Evolutionary conservation across 2,329 filamentous ascomycete species (phyloP).

Genomic region (Magnaporthales sp.): DNA sequence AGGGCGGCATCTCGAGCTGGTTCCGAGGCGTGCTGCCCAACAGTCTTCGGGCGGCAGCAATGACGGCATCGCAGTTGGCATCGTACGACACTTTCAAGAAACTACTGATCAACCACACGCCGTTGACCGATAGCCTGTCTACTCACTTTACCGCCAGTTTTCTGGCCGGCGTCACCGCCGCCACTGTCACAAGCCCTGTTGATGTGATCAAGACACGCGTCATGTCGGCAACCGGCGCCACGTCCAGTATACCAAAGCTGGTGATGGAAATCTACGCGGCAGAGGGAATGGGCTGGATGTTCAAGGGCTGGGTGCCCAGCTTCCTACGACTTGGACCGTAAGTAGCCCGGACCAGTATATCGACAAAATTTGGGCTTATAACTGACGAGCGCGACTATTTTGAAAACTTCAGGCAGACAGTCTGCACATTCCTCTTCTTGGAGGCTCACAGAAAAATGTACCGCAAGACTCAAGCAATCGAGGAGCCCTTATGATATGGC

Average conservation of each 20-base stretch:
- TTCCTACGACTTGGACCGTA: slow-evolving; percentile 57
- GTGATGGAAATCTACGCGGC: slow-evolving; percentile 58
- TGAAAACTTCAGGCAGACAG: slow-evolving; percentile 53
- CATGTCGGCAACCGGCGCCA: slow-evolving; percentile 56
- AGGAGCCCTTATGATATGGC: slow-evolving; percentile 14
- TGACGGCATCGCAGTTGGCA: slow-evolving; percentile 79
- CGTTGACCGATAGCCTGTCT: slow-evolving; percentile 57
- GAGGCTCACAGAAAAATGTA: slow-evolving; percentile 81
- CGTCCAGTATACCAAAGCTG: slow-evolving; percentile 46
- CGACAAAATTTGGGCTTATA: background rate
- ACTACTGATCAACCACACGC: slow-evolving; percentile 55
- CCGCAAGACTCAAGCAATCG: slow-evolving; percentile 40
- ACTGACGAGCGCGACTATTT: background rate
- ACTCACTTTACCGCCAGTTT: slow-evolving; percentile 75
- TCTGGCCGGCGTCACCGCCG: slow-evolving; percentile 73
- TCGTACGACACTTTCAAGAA: slow-evolving; percentile 79
- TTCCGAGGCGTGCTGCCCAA: slow-evolving; percentile 86
- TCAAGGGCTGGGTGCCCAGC: slow-evolving; percentile 82
- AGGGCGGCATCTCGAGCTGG: slow-evolving; percentile 60
- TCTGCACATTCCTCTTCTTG: slow-evolving; percentile 78
- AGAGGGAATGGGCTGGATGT: slow-evolving; percentile 76
- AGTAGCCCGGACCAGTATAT: slow-evolving; percentile 19
- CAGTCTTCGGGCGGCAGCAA: slow-evolving; percentile 70
- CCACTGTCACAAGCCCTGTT: slow-evolving; percentile 75
- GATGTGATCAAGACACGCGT: slow-evolving; percentile 86